These are phyloP conservation scores for Mortierella sp. DNA, from an alignment of 371 early-diverging fungal species.

Conservation along the genomic window DNA sequence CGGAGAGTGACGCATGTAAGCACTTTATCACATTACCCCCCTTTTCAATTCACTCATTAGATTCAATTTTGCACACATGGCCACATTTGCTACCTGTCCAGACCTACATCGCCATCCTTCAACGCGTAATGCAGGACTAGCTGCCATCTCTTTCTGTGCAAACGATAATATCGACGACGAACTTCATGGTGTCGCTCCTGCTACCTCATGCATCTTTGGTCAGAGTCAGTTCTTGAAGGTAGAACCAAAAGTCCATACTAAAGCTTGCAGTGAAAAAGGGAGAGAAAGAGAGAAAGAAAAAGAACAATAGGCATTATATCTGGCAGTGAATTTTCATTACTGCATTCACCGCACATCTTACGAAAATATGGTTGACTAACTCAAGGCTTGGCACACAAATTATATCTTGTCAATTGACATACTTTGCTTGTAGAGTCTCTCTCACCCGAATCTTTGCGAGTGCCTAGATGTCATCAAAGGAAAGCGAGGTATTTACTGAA, in stretches of 20 bases:
- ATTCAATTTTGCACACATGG: constrained; percentile 20
- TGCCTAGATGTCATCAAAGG: constrained; percentile 73
- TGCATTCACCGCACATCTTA: neutral
- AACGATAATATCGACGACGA: constrained; percentile 50
- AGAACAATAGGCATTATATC: neutral
- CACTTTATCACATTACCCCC: neutral
- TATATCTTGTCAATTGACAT: neutral
- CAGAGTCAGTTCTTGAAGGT: constrained; percentile 71
- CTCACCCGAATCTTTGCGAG: constrained; percentile 68
- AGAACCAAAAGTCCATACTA: neutral
- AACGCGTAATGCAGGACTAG: constrained; percentile 46
- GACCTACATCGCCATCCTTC: constrained; percentile 56
- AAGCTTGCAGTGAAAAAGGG: too few relatives aligned
- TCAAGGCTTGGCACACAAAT: neutral
- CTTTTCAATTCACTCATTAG: neutral
- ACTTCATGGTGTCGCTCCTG: constrained; percentile 56
- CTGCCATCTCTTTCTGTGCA: constrained; percentile 56
- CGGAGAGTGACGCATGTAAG: too few relatives aligned
- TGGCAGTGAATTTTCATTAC: neutral
- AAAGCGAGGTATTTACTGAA: constrained; percentile 63
- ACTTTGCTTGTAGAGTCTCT: constrained; percentile 59
- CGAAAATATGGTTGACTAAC: neutral
- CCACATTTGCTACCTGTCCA: constrained; percentile 47
- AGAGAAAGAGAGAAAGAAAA: neutral
- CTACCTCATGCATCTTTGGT: constrained; percentile 71